phyloP scores from a whole-genome alignment of 2,329 filamentous ascomycete genomes.

The Penicillium sp. region DNA sequence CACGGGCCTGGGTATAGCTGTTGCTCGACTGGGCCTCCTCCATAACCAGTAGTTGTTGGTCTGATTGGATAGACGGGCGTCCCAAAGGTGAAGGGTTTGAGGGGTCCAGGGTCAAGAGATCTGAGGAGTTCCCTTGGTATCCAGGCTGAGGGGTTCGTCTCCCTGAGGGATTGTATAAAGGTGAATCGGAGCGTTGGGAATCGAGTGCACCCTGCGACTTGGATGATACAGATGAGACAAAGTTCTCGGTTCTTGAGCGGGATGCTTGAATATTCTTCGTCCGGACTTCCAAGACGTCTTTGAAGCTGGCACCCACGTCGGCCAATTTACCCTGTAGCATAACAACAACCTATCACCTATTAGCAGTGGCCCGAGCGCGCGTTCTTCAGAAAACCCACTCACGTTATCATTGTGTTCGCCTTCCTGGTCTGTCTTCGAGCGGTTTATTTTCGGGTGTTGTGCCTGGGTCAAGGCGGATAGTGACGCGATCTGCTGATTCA shows the following conservation, averaged over 20 bases:
- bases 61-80: constrained; percentile 59
- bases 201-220: constrained; percentile 65
- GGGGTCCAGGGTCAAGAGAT: constrained; percentile 81
- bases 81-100: constrained; percentile 50
- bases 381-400: constrained; percentile 21
- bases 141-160: constrained; percentile 62
- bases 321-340: constrained; percentile 88
- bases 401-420: constrained; percentile 97
- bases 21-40: constrained; percentile 86
- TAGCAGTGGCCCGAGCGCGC: constrained; percentile 15
- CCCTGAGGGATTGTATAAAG: constrained; percentile 79
- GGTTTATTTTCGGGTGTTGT: constrained; percentile 64
- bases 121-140: constrained; percentile 52
- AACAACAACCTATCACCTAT: constrained; percentile 62
- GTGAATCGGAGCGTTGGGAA: constrained; percentile 73
- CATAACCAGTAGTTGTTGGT: constrained; percentile 88
- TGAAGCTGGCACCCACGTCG: constrained; percentile 92
- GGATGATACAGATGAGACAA: constrained; percentile 84
- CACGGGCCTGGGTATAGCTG: constrained; percentile 86
- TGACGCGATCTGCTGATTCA: constrained; percentile 82
- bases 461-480: constrained; percentile 76
- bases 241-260: constrained; percentile 89
- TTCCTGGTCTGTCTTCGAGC: constrained; percentile 64
- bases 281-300: constrained; percentile 91
- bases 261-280: constrained; percentile 98